Evolutionary conservation across 805 yeast genomes (phyloP), one percentile per base, ranked within the genome.

Genomic region (Pichia ethanolica): DNA sequence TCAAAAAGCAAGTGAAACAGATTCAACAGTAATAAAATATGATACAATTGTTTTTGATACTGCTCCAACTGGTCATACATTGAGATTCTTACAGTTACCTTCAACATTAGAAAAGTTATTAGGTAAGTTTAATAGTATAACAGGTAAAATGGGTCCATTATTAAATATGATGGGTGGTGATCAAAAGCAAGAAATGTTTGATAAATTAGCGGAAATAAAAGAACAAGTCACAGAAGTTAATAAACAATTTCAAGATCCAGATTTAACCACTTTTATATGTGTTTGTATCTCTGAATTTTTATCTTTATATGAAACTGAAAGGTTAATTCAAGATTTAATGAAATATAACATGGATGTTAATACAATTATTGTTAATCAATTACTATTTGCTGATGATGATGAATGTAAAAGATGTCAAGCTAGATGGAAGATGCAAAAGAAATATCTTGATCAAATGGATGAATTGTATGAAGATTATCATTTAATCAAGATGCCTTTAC

Each of bases 11-110:
- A 52, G 49, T 35, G 60, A 56, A 30, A 66, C 63, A 26, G 64
- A 62, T 51, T 50, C 61, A 7, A 58, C 58, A 36, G 57, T 63
- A 7, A 71, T 77, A 53, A 74, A 74, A 43, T 93, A 86, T 65
- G 89, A 86, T 58, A 89, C 96, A 8, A 90, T 93, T 56, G 89
- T 93, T 57, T 93, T 93, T 62, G 99, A 93, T 68, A 93, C 99
- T n/a, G 99, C 99, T 0, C 99, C 99, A 59, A 93, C 99, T 0
- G 99, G 99, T 36, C 99, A 93, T 69, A 93, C 99, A 3, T 74
- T 93, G 59, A 81, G 99, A 62, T 93, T 93, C 68, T 75, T 93
- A 66, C 97, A 90, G 69, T 79, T 93, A 61, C 99, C 99, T 37
- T 79, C 95, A 32, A 90, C 97, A 4, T 72, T 93, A 53, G 95